These are phyloP conservation scores for Leptographium galeiforme DNA, from an alignment of 2,329 filamentous ascomycete species.

Conservation along the genomic window DNA sequence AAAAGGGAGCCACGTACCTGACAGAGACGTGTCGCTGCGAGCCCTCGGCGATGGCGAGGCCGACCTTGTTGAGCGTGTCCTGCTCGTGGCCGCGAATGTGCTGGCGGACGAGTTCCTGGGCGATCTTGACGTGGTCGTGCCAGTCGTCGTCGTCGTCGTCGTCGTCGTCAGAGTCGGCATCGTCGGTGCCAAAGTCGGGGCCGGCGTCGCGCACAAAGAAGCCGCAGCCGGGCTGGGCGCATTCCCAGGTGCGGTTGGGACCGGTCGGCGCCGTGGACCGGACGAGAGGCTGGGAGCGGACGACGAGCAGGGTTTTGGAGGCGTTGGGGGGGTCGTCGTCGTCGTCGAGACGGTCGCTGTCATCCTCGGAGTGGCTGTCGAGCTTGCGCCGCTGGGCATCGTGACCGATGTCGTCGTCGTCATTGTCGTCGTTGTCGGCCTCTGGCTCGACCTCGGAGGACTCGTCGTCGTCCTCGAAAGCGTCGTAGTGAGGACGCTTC, in stretches of 20 bases:
- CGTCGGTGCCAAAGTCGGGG: not conserved
- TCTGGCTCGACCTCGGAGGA: not conserved
- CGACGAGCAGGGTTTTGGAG: slow-evolving; percentile 21
- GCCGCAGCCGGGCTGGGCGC: slow-evolving; percentile 48
- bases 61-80: slow-evolving; percentile 31
- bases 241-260: slow-evolving; percentile 52
- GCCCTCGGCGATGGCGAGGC: slow-evolving; percentile 43
- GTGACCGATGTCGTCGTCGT: not conserved
- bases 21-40: slow-evolving; percentile 39
- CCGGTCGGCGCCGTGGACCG: slow-evolving; percentile 37
- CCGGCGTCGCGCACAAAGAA: slow-evolving; percentile 40
- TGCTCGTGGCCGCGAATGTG: slow-evolving; percentile 50
- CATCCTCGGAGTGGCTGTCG: slow-evolving; percentile 20
- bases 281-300: slow-evolving; percentile 32
- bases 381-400: not conserved
- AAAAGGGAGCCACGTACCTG: slow-evolving; percentile 43
- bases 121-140: slow-evolving; percentile 29
- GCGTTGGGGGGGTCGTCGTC: slow-evolving; percentile 9
- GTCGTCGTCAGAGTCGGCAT: not conserved
- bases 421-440: not conserved
- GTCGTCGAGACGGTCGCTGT: slow-evolving; percentile 13
- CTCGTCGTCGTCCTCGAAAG: slow-evolving; percentile 20
- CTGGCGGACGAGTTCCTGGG: slow-evolving; percentile 41
- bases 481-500: slow-evolving; percentile 27
- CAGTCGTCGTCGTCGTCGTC: not conserved